Evolutionary conservation across 2,329 filamentous ascomycete genomes (phyloP).

Genomic region (Dothistroma septosporum): DNA sequence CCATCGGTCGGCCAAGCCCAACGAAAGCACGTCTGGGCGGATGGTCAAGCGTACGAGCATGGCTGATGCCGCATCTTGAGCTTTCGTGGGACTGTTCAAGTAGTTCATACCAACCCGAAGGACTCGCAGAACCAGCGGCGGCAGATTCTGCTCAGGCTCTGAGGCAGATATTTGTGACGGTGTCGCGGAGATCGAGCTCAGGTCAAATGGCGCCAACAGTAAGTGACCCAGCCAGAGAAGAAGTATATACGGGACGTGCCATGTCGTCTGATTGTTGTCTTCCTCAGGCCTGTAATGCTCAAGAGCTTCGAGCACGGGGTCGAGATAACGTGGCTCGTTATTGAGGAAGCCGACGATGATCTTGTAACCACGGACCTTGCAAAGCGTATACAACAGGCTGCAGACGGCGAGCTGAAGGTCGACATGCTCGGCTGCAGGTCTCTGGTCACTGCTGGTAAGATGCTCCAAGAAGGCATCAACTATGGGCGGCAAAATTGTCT

Average conservation of each 20-base stretch:
- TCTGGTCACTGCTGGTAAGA: constrained; percentile 39
- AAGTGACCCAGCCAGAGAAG: constrained; percentile 68
- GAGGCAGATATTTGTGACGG: constrained; percentile 45
- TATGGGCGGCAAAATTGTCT: constrained; percentile 68
- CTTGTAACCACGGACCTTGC: constrained; percentile 91
- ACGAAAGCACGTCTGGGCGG: constrained; percentile 78
- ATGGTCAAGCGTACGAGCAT: constrained; percentile 78
- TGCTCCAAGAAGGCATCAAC: constrained; percentile 71
- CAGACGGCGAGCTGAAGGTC: constrained; percentile 66
- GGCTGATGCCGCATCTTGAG: constrained; percentile 79
- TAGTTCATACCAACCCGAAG: constrained; percentile 68
- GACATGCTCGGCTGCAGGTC: constrained; percentile 18
- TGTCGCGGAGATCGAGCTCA: constrained; percentile 70
- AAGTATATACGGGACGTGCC: constrained; percentile 86
- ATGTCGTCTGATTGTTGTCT: constrained; percentile 38
- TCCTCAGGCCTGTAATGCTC: constrained; percentile 51
- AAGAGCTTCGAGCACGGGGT: constrained; percentile 70
- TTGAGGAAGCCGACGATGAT: constrained; percentile 86
- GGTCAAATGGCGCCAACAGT: constrained; percentile 73
- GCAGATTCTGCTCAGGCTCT: constrained; percentile 56
- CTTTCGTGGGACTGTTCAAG: constrained; percentile 73
- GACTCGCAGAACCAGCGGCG: constrained; percentile 66
- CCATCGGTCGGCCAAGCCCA: constrained; percentile 65
- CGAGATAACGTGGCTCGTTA: constrained; percentile 81
- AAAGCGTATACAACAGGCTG: constrained; percentile 79